Percentiles rank a stretch among this genome's conserved stretches.
Evolutionary conservation across 257 asterid species (phyloP).

Genomic region (Solanum paucissectum): DNA sequence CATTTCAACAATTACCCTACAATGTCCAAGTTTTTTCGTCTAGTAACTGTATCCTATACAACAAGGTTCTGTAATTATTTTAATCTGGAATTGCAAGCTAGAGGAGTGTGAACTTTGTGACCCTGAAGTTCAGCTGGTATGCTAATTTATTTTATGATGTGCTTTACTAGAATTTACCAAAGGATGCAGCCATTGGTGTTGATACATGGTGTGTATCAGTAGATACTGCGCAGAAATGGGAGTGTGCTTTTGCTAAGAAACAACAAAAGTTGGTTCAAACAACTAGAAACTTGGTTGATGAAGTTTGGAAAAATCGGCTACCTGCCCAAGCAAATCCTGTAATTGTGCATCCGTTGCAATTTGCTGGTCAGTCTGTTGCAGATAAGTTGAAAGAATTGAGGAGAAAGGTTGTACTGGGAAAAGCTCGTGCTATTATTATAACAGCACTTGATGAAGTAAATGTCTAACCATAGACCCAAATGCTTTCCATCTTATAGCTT

Average conservation of each 20-base stretch:
- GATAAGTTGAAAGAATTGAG: conserved; percentile 77
- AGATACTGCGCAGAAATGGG: conserved; percentile 81
- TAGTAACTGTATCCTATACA: neutral
- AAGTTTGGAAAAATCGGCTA: conserved; percentile 83
- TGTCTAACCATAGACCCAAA: neutral
- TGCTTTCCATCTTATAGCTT: neutral
- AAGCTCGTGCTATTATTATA: conserved; percentile 54
- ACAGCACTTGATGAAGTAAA: conserved; percentile 82
- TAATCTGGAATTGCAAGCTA: neutral
- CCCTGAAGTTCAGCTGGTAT: neutral
- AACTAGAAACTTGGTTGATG: conserved; percentile 65
- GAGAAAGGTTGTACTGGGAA: conserved; percentile 57
- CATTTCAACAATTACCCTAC: neutral
- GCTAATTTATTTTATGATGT: conserved; percentile 3
- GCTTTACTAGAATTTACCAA: conserved; percentile 57
- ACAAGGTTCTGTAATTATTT: neutral
- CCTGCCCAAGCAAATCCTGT: conserved; percentile 59
- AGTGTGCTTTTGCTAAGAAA: conserved; percentile 56
- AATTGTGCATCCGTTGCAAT: conserved; percentile 57
- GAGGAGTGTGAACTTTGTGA: neutral
- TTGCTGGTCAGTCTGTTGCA: conserved; percentile 70
- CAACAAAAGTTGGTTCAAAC: conserved; percentile 67
- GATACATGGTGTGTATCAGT: conserved; percentile 96
- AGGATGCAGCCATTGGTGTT: conserved; percentile 64
- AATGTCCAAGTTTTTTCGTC: neutral